Percentiles rank a stretch among this genome's conserved stretches.
Conservation (phyloP, 2,329 filamentous ascomycete genomes). For the Sporothrix euskadiensis region DNA sequence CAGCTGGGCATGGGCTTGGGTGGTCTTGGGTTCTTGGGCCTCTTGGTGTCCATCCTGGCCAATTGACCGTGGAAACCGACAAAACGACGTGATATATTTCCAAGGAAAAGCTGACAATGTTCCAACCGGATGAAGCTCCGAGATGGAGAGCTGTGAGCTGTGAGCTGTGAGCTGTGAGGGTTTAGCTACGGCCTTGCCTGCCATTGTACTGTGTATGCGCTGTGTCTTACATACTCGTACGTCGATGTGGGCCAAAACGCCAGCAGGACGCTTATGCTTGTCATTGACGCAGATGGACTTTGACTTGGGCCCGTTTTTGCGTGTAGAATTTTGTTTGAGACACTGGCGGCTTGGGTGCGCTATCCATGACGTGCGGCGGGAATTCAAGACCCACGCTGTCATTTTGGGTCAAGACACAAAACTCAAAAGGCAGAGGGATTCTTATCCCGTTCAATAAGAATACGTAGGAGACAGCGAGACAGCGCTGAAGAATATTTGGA, state of each 20-base stretch:
- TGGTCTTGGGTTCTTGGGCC: neutral
- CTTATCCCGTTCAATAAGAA: constrained; percentile 2
- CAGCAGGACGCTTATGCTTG: constrained; percentile 8
- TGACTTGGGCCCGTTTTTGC: neutral
- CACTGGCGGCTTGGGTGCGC: neutral
- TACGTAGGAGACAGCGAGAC: neutral
- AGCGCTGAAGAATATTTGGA: neutral
- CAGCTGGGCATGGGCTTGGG: neutral
- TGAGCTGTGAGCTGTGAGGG: neutral
- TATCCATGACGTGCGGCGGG: constrained; percentile 6
- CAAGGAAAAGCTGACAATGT: neutral
- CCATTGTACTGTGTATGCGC: neutral
- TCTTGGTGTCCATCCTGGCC: neutral
- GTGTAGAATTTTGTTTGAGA: neutral
- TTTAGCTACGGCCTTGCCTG: neutral
- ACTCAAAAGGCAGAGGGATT: neutral
- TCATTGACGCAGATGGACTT: neutral
- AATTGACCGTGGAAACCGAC: neutral
- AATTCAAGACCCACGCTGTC: neutral
- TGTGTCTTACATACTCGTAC: constrained; percentile 1
- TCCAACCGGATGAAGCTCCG: neutral
- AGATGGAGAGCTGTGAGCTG: neutral
- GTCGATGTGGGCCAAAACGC: neutral
- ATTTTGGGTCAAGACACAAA: too few relatives aligned
- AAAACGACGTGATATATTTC: neutral